phyloP scores from a whole-genome alignment of 2,329 filamentous ascomycete species.

The Colletotrichum phormii region DNA sequence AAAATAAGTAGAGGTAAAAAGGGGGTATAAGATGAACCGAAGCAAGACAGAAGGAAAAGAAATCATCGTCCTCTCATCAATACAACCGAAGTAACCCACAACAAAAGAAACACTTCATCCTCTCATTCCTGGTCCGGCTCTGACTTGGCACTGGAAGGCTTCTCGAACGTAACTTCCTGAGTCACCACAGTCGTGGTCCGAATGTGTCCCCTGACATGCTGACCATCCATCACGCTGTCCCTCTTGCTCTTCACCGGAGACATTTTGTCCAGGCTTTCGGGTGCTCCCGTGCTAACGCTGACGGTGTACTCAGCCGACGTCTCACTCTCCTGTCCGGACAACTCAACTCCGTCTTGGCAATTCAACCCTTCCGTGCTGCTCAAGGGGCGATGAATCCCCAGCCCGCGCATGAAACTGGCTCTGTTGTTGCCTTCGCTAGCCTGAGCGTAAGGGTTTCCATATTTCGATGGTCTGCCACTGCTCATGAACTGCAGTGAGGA shows the following conservation, averaged over 20 bases:
- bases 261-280: background rate
- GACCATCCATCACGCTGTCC: background rate
- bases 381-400: background rate
- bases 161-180: constrained; percentile 32
- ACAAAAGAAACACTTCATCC: background rate
- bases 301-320: constrained; percentile 24
- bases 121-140: background rate
- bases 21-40: background rate
- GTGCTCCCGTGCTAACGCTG: constrained; percentile 18
- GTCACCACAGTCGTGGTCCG: constrained; percentile 41
- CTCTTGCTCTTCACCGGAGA: background rate
- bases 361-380: constrained; percentile 7
- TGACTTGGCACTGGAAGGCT: background rate
- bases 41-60: background rate
- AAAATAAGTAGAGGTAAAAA: background rate
- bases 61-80: background rate
- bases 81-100: no score
- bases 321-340: background rate
- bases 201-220: constrained; percentile 21
- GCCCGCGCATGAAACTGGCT: constrained; percentile 28
- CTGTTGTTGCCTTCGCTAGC: constrained; percentile 30
- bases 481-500: background rate
- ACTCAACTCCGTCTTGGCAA: constrained; percentile 21
- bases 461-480: background rate
- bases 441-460: constrained; percentile 17